Evolutionary conservation across 805 yeast genomes (phyloP), one percentile per base, ranked within the genome.

Genomic region (Lipomyces chichibuensis): DNA sequence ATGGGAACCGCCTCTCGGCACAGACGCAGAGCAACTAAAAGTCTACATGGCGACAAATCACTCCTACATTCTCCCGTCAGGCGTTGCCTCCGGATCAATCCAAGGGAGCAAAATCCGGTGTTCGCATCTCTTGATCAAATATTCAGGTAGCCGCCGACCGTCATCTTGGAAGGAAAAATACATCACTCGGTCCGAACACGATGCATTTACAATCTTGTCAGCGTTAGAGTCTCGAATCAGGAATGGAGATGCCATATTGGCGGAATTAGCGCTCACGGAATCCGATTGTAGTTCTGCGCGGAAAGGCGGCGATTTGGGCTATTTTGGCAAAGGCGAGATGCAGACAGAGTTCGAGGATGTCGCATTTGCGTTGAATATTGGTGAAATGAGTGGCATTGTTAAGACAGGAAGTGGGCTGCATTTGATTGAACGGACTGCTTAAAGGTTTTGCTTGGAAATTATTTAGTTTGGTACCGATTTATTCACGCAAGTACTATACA

Each of bases 401-500:
- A 98, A 92, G 79, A 86, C 93, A 20, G 96, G 89, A 74, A 89
- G 96, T 72, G 99, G 99, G 27, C 87, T 92, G 60, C 99, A 95
- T 75, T 77, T 95, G 69, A 87, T 95, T 74, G 89, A 89, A 79
- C 84, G 99, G 77, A 89, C 93, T 0, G 97, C 88, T 8, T 91
- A 76, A 79, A 8, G 49, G 9, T 43, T 43, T 43, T n/a, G 2
- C 20, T 43, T 17, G 49, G 17, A 37, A 43, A 17, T 43, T 43
- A 17, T 8, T 17, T 43, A 17, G 8, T 43, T 29, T 37, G 39
- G 49, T 17, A n/a, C 49, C 20, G 23, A 43, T 3, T 37, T 37
- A 14, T 37, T 37, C 17, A 37, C 43, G 17, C 32, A 29, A 29
- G 32, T 29, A 29, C 1, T 4, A 5, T 29, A 29, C 32, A 29